These are phyloP conservation scores for Lagerstroemia fauriei DNA, from an alignment of 441 rosid genomes.

Conservation along the genomic window DNA sequence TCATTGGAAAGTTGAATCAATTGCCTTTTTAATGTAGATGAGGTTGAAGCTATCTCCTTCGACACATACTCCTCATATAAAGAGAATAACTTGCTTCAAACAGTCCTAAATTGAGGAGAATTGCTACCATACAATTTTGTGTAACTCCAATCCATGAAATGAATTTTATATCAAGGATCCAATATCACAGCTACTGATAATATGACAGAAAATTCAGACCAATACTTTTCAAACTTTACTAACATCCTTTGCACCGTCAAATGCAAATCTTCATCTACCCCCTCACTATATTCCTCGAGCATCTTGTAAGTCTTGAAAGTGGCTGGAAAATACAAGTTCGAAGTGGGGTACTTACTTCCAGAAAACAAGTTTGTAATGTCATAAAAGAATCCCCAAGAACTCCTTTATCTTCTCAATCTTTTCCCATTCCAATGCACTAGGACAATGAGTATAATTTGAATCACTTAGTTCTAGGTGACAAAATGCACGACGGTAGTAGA, in stretches of 20 bases:
- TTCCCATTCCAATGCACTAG: neutral
- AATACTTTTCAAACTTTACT: conserved; percentile 9
- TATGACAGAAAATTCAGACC: neutral
- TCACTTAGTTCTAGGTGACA: neutral
- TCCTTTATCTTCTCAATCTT: neutral
- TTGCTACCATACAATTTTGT: neutral
- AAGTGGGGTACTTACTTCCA: neutral
- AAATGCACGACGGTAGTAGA: neutral
- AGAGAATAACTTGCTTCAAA: neutral
- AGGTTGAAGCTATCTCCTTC: no score
- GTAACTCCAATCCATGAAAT: neutral
- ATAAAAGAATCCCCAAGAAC: neutral
- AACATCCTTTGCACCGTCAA: neutral
- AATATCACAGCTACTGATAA: neutral
- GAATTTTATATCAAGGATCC: conserved; percentile 9
- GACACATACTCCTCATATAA: neutral
- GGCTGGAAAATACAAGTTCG: neutral
- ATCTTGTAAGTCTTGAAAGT: neutral
- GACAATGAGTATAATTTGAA: neutral
- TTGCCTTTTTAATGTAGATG: no score
- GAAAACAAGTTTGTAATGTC: neutral
- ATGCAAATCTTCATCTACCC: neutral
- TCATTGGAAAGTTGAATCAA: neutral
- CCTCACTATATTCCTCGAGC: neutral
- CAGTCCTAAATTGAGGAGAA: neutral